Conservation (phyloP, 164 flowering plant genomes). For the Umbellularia californica region DNA sequence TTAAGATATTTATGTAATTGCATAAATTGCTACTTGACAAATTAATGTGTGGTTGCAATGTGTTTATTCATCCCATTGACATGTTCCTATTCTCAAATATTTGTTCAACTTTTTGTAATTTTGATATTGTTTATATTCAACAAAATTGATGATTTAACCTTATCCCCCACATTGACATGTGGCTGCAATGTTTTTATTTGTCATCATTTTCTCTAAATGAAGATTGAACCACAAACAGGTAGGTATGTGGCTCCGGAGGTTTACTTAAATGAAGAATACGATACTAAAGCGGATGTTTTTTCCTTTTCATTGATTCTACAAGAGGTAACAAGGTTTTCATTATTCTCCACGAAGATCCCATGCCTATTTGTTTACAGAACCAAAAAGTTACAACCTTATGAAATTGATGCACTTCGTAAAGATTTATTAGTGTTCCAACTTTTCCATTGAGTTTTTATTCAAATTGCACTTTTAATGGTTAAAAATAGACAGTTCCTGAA, state of each 20-base stretch:
- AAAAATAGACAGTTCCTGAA: no score
- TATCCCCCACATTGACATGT: not conserved
- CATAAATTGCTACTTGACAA: not conserved
- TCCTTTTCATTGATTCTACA: conserved; percentile 92
- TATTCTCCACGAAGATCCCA: not conserved
- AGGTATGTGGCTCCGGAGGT: conserved; percentile 95
- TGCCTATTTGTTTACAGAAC: no score
- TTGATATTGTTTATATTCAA: not conserved
- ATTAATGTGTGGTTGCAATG: not conserved
- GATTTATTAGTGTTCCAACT: not conserved
- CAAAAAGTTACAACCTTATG: no score
- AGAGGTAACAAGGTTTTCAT: conserved; percentile 49
- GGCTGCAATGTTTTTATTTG: no score
- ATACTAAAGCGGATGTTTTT: conserved; percentile 95
- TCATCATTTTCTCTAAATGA: not conserved
- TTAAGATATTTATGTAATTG: not conserved
- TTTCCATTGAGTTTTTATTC: not conserved
- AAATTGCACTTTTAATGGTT: no score
- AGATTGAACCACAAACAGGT: conserved; percentile 37
- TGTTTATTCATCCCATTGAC: not conserved
- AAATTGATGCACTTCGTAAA: no score
- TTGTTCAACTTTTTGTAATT: not conserved
- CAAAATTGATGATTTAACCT: not conserved
- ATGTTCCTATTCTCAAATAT: not conserved
- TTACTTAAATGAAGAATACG: conserved; percentile 70